phyloP scores from a whole-genome alignment of 192 early-diverging fungal species.

The Geranomyces michiganensis region DNA sequence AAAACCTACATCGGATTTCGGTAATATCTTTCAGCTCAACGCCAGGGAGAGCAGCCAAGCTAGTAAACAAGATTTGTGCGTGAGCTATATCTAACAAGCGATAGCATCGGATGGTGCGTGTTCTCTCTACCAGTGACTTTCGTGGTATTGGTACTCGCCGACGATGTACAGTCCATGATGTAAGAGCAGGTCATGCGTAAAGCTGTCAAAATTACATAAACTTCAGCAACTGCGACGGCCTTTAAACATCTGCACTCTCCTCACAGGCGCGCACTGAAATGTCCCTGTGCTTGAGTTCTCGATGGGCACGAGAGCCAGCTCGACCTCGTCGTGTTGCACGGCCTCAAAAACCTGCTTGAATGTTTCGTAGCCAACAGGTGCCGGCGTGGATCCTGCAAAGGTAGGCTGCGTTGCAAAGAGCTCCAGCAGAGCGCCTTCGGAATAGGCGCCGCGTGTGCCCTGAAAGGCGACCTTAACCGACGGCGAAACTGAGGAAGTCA shows the following conservation, averaged over 20 bases:
- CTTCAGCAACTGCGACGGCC: too few relatives aligned
- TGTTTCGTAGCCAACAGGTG: slow-evolving; percentile 16
- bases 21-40: slow-evolving; percentile 27
- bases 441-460: slow-evolving; percentile 34
- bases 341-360: slow-evolving; percentile 36
- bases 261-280: slow-evolving; percentile 36
- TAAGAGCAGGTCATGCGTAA: slow-evolving; percentile 32
- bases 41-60: slow-evolving; percentile 30
- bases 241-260: too few relatives aligned
- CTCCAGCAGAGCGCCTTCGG: slow-evolving; percentile 34
- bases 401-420: slow-evolving; percentile 29
- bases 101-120: too few relatives aligned
- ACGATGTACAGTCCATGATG: slow-evolving; percentile 35
- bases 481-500: too few relatives aligned
- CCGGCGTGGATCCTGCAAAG: not conserved
- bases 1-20: slow-evolving; percentile 23
- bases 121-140: slow-evolving; percentile 28
- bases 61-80: too few relatives aligned
- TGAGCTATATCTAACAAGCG: too few relatives aligned
- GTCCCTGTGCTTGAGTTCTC: slow-evolving; percentile 42
- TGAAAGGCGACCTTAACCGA: slow-evolving; percentile 14
- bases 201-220: too few relatives aligned
- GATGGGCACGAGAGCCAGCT: slow-evolving; percentile 38
- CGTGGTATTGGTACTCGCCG: slow-evolving; percentile 38
- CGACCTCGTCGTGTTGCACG: slow-evolving; percentile 19